A percentile compares a stretch with the other conserved stretches of the same genome.
Conservation (phyloP, 75 land plant species). For the Gnetum montanum region DNA sequence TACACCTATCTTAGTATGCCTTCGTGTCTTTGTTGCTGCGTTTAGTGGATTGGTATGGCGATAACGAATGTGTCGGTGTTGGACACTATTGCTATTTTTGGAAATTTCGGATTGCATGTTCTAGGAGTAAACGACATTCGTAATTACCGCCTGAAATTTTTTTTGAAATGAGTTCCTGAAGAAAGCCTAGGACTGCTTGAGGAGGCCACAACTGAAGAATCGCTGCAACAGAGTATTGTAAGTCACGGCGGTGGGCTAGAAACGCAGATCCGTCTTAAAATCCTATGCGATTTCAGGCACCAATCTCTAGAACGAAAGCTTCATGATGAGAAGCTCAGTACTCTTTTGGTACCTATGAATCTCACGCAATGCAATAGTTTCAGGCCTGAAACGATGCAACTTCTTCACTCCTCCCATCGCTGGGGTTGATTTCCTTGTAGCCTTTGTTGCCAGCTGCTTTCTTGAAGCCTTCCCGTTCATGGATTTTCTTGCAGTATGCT, state of each 20-base stretch:
- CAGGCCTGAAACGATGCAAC: not conserved
- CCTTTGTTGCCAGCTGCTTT: not conserved
- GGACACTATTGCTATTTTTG: too few relatives aligned
- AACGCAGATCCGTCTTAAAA: not conserved
- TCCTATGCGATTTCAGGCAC: not conserved
- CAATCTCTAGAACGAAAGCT: not conserved
- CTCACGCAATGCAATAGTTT: not conserved
- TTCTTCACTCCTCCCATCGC: not conserved
- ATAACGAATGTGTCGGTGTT: too few relatives aligned
- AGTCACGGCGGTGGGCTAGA: not conserved
- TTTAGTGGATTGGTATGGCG: too few relatives aligned
- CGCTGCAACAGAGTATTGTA: not conserved
- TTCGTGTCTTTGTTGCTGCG: too few relatives aligned
- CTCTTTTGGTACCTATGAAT: not conserved
- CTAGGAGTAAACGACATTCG: too few relatives aligned
- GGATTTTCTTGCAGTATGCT: constrained; percentile 21
- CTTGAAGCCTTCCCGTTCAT: constrained; percentile 17
- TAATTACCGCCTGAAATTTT: too few relatives aligned
- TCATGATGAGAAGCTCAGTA: not conserved
- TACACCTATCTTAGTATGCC: too few relatives aligned
- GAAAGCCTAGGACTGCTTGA: too few relatives aligned
- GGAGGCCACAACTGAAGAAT: not conserved
- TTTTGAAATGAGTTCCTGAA: too few relatives aligned
- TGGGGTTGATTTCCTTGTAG: not conserved
- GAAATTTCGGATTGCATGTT: too few relatives aligned